Evolutionary conservation across 2,329 filamentous ascomycete species (phyloP).

Genomic region (Aspergillus flavus): DNA sequence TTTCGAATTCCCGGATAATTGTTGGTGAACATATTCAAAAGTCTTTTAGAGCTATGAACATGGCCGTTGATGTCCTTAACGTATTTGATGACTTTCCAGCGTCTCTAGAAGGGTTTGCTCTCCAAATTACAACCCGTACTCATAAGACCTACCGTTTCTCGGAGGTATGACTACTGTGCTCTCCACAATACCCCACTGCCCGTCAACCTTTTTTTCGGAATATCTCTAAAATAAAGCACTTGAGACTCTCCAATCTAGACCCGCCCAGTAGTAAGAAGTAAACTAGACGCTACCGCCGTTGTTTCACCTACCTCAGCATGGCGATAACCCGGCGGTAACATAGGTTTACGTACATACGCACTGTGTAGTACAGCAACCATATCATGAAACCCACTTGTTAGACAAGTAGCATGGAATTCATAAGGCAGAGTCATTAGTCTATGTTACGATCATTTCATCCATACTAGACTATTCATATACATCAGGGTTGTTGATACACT

Average conservation of each 20-base stretch:
- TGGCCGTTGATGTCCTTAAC: not conserved
- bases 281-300: not conserved
- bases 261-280: not conserved
- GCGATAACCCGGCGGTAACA: not conserved
- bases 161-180: not conserved
- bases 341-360: not conserved
- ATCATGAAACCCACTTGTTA: not conserved
- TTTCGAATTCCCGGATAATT: not conserved
- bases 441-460: not conserved
- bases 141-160: not conserved
- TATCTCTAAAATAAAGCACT: not conserved
- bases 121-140: not conserved
- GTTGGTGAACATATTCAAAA: slow-evolving; percentile 11
- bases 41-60: slow-evolving; percentile 6
- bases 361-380: not conserved
- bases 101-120: not conserved
- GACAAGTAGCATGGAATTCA: not conserved
- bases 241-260: not conserved
- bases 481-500: too few species aligned
- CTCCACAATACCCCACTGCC: not conserved
- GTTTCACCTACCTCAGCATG: not conserved
- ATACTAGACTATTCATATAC: too few species aligned
- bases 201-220: not conserved
- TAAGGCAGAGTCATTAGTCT: not conserved
- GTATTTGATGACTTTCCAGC: not conserved